phyloP scores from a whole-genome alignment of 2,329 filamentous ascomycete genomes.

The Elsinoe arachidis region DNA sequence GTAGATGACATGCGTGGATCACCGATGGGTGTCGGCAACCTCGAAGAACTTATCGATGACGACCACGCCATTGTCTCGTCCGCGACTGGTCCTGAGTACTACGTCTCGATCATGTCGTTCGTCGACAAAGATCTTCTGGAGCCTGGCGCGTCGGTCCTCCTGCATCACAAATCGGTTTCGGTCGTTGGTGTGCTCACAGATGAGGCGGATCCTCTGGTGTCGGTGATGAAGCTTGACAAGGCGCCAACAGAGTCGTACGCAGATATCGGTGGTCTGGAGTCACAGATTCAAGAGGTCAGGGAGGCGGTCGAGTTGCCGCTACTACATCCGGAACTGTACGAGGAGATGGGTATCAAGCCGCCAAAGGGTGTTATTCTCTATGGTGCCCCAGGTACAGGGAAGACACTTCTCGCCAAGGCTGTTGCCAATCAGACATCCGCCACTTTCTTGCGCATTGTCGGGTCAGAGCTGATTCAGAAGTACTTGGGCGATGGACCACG shows the following conservation, averaged over 20 bases:
- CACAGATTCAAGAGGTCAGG: constrained; percentile 93
- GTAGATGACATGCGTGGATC: constrained; percentile 98
- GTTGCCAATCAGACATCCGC: constrained; percentile 99
- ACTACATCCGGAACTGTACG: constrained; percentile 92
- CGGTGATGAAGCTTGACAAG: constrained; percentile 99
- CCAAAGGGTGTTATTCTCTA: constrained; percentile 99
- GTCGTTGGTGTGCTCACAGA: constrained; percentile 96
- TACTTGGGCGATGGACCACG: constrained; percentile 94
- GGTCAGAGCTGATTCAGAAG: constrained; percentile 95
- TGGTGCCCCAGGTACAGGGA: constrained; percentile 92
- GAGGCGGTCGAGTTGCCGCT: constrained; percentile 94
- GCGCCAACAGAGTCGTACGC: constrained; percentile 96
- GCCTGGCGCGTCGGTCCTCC: constrained; percentile 85
- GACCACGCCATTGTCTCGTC: constrained; percentile 98
- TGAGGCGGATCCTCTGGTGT: constrained; percentile 88
- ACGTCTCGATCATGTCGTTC: constrained; percentile 99
- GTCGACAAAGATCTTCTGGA: constrained; percentile 98
- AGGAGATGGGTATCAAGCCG: constrained; percentile 99
- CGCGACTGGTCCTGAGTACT: constrained; percentile 95
- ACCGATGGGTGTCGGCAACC: constrained; percentile 94
- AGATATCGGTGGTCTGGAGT: constrained; percentile 92
- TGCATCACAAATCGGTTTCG: constrained; percentile 96
- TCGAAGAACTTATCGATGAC: constrained; percentile 98
- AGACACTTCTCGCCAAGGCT: constrained; percentile 90
- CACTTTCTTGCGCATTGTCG: constrained; percentile 94